Percentiles rank a stretch among this genome's conserved stretches.
phyloP scores from a whole-genome alignment of 208 protist species.

The Crithidia acanthocephali region DNA sequence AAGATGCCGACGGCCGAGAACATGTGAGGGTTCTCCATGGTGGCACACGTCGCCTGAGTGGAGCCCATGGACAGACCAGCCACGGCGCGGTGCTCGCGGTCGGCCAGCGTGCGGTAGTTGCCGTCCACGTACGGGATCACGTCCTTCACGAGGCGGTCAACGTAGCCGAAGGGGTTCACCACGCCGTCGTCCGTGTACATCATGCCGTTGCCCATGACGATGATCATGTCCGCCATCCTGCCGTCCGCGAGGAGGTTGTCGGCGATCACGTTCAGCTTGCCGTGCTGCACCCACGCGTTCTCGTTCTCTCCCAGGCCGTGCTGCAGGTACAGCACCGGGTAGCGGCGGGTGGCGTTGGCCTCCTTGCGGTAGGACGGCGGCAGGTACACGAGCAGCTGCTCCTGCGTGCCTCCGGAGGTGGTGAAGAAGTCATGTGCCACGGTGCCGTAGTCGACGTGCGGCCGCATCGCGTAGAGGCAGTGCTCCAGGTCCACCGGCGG shows the following conservation, averaged over 20 bases:
- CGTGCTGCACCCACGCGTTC: slow-evolving; percentile 37
- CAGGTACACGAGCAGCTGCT: slow-evolving; percentile 25
- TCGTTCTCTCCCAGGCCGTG: slow-evolving; percentile 42
- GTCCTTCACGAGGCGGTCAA: slow-evolving; percentile 30
- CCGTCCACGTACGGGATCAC: slow-evolving; percentile 40
- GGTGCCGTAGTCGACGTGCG: slow-evolving; percentile 11
- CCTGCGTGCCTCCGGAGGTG: slow-evolving; percentile 15
- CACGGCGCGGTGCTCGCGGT: slow-evolving; percentile 33
- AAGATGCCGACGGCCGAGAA: slow-evolving; percentile 40
- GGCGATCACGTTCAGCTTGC: slow-evolving; percentile 42
- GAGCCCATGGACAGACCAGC: slow-evolving; percentile 45
- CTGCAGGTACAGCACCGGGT: slow-evolving; percentile 35
- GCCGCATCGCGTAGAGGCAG: slow-evolving; percentile 10
- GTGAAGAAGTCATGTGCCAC: slow-evolving; percentile 23
- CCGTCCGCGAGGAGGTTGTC: slow-evolving; percentile 44
- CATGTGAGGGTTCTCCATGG: slow-evolving; percentile 26
- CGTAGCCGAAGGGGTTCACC: slow-evolving; percentile 20
- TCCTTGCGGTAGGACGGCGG: slow-evolving; percentile 28
- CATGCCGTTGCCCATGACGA: slow-evolving; percentile 37
- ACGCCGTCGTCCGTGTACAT: slow-evolving; percentile 10
- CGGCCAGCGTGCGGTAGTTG: slow-evolving; percentile 31
- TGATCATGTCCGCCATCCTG: slow-evolving; percentile 27
- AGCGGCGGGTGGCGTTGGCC: slow-evolving; percentile 11
- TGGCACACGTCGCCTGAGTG: slow-evolving; percentile 28
- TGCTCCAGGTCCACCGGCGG: slow-evolving; percentile 12